These are phyloP conservation scores for Solanum ossicruentum DNA, from an alignment of 257 asterid species.

Conservation along the genomic window DNA sequence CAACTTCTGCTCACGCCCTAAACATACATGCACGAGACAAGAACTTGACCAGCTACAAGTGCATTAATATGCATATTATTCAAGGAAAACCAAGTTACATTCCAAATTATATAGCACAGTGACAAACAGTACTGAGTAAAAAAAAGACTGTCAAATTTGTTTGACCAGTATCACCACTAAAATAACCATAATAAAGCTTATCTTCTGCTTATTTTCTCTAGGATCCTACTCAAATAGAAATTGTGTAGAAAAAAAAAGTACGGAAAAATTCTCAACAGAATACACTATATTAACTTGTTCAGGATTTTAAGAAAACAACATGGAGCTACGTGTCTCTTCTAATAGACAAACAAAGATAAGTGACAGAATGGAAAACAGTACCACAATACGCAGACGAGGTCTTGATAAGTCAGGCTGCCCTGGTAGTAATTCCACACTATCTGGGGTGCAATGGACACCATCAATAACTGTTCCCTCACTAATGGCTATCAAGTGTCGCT, in stretches of 20 bases:
- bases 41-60: background rate
- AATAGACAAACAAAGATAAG: background rate
- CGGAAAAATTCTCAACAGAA: background rate
- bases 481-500: constrained; percentile 58
- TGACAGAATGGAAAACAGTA: constrained; percentile 12
- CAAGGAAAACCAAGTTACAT: background rate
- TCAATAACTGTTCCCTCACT: constrained; percentile 83
- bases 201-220: background rate
- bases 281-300: background rate
- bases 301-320: background rate
- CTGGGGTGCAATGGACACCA: constrained; percentile 79
- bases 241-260: background rate
- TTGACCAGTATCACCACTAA: background rate
- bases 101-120: background rate
- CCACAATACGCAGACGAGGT: constrained; percentile 89
- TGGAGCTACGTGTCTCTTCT: background rate
- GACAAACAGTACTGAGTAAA: background rate
- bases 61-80: background rate
- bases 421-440: constrained; percentile 76
- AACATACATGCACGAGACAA: background rate
- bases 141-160: background rate
- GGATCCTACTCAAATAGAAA: background rate
- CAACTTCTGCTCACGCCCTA: background rate
- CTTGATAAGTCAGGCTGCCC: constrained; percentile 65
- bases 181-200: background rate